Percentiles rank a stretch among this genome's conserved stretches.
phyloP scores from a whole-genome alignment of 495 filamentous ascomycete species.

The Chaetomidium leptoderma region DNA sequence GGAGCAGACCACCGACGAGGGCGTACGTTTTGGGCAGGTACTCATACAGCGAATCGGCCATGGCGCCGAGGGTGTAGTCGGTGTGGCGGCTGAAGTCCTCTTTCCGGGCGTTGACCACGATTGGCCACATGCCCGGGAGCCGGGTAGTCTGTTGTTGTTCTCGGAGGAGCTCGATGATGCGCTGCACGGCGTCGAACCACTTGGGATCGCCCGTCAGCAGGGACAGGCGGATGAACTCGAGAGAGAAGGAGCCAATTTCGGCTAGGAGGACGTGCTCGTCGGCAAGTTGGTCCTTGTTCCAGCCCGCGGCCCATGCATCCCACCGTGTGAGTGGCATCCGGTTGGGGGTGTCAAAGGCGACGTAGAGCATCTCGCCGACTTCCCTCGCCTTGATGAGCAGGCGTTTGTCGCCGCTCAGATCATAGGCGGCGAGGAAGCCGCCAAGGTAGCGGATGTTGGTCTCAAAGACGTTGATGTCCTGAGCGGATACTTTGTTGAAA shows the following conservation, averaged over 20 bases:
- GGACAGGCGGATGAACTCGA: constrained; percentile 83
- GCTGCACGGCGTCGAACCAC: constrained; percentile 82
- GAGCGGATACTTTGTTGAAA: constrained; percentile 64
- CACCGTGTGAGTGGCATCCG: constrained; percentile 80
- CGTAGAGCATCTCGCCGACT: constrained; percentile 77
- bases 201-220: constrained; percentile 74
- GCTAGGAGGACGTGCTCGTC: constrained; percentile 35
- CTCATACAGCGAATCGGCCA: constrained; percentile 79
- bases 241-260: constrained; percentile 70
- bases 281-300: constrained; percentile 33
- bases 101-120: constrained; percentile 35
- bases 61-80: constrained; percentile 64
- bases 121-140: constrained; percentile 60
- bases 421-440: constrained; percentile 70
- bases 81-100: constrained; percentile 29
- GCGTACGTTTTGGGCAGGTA: constrained; percentile 70
- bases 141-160: constrained; percentile 58
- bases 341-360: constrained; percentile 87
- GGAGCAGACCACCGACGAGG: constrained; percentile 67
- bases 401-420: constrained; percentile 63
- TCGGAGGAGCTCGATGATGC: constrained; percentile 71
- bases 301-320: constrained; percentile 38
- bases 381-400: constrained; percentile 77
- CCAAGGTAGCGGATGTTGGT: constrained; percentile 78
- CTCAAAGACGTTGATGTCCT: constrained; percentile 68